Evolutionary conservation across 1,284 basidiomycete species (phyloP).

Genomic region (Cryptococcus sp.): DNA sequence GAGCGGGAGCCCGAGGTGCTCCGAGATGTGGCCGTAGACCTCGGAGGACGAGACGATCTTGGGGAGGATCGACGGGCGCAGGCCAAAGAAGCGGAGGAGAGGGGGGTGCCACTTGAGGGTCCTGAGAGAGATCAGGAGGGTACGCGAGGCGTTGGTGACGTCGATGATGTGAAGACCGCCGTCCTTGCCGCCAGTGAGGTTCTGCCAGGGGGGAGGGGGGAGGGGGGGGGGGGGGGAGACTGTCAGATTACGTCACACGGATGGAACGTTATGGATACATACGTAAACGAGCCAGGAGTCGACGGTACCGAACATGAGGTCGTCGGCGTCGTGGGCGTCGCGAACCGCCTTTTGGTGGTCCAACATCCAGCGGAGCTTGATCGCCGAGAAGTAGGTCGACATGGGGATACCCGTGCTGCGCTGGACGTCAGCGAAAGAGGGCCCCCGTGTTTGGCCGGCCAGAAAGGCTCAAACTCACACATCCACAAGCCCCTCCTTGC

Average conservation of each 20-base stretch:
- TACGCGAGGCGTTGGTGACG: slow-evolving; percentile 95
- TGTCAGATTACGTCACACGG: not conserved
- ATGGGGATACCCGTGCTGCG: slow-evolving; percentile 82
- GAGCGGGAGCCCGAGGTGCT: slow-evolving; percentile 58
- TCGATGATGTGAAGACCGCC: slow-evolving; percentile 81
- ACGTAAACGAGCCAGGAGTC: slow-evolving; percentile 96
- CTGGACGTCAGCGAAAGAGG: not conserved
- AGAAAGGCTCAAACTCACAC: slow-evolving; percentile 57
- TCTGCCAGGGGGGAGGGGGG: slow-evolving; percentile 61
- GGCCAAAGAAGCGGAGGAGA: slow-evolving; percentile 82
- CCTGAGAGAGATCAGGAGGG: slow-evolving; percentile 81
- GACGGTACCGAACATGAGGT: slow-evolving; percentile 87
- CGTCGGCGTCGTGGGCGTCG: slow-evolving; percentile 74
- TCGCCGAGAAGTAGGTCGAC: slow-evolving; percentile 94
- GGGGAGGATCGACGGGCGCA: slow-evolving; percentile 75
- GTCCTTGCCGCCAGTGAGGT: slow-evolving; percentile 71
- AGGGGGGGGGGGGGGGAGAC: not conserved
- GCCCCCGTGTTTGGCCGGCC: too few relatives aligned
- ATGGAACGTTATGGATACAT: slow-evolving; percentile 37
- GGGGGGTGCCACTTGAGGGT: slow-evolving; percentile 79
- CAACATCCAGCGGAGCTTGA: slow-evolving; percentile 96
- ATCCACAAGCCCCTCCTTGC: slow-evolving; percentile 62
- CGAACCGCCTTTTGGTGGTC: slow-evolving; percentile 78
- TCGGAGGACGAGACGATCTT: slow-evolving; percentile 87
- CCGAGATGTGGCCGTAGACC: slow-evolving; percentile 74